phyloP scores from a whole-genome alignment of 2,329 filamentous ascomycete species.

The Botrytis galanthina region DNA sequence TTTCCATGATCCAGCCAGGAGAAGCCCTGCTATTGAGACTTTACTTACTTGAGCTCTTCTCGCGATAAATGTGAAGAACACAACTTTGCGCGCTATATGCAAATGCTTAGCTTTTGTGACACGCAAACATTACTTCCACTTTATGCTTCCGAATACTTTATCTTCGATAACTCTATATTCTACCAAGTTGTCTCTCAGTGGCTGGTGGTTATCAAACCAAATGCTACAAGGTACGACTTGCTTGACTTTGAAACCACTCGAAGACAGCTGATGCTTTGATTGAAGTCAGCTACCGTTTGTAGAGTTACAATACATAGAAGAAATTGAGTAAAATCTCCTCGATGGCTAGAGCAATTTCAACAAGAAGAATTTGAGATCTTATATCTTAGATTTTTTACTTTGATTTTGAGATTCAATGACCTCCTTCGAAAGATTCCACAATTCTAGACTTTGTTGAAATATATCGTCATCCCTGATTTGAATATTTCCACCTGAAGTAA shows the following conservation, averaged over 20 bases:
- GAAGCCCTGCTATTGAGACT: neutral
- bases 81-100: neutral
- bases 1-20: neutral
- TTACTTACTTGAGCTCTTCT: neutral
- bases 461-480: conserved; percentile 23
- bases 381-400: neutral
- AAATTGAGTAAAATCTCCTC: neutral
- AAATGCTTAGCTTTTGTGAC: neutral
- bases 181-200: neutral
- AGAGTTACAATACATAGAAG: neutral
- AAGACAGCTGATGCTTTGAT: neutral
- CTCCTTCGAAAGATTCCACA: conserved; percentile 20
- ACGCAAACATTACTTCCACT: neutral
- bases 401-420: neutral
- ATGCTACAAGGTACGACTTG: neutral
- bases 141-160: neutral
- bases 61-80: neutral
- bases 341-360: neutral
- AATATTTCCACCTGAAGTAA: conserved; percentile 23
- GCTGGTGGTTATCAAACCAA: neutral
- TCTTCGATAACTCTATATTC: neutral
- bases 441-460: conserved; percentile 21
- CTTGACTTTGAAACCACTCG: neutral
- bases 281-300: neutral
- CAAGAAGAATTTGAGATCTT: neutral